A percentile compares a stretch with the other conserved stretches of the same genome.
These are phyloP conservation scores for Xylaria sp. DNA, from an alignment of 2,329 filamentous ascomycete genomes.

Conservation along the genomic window DNA sequence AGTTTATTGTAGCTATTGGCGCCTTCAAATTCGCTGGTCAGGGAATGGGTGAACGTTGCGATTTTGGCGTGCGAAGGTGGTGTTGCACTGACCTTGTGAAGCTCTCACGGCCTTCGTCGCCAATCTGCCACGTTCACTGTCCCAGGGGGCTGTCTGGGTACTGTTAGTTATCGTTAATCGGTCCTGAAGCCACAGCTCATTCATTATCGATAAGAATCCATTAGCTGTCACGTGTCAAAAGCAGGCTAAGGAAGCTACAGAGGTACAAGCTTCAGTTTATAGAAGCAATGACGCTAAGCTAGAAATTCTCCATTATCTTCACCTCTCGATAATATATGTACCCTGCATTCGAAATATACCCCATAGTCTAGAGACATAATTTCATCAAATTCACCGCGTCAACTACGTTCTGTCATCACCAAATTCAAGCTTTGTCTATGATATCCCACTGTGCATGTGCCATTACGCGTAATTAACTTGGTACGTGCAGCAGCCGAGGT, in stretches of 20 bases:
- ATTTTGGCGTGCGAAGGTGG: background rate
- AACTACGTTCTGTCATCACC: constrained; percentile 10
- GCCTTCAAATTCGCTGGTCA: constrained; percentile 19
- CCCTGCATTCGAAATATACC: background rate
- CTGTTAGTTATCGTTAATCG: constrained; percentile 23
- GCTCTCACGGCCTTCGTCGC: constrained; percentile 32
- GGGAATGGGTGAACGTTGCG: constrained; percentile 3
- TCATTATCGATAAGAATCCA: constrained; percentile 6
- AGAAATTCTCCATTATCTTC: constrained; percentile 18
- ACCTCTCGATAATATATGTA: background rate
- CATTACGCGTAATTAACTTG: background rate
- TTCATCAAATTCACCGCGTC: constrained; percentile 26
- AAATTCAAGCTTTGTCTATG: background rate
- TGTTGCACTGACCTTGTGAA: constrained; percentile 29
- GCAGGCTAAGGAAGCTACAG: background rate
- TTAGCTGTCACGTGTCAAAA: background rate
- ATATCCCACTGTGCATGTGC: background rate
- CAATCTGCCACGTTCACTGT: constrained; percentile 38
- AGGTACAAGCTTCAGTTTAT: background rate
- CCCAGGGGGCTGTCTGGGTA: constrained; percentile 18
- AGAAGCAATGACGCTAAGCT: constrained; percentile 16
- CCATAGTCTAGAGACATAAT: constrained; percentile 1
- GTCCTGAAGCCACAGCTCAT: constrained; percentile 8
- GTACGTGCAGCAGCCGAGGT: background rate
- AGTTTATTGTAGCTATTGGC: background rate